A percentile compares a stretch with the other conserved stretches of the same genome.
These are phyloP conservation scores for Aegilops bicornis DNA, from an alignment of 176 grass and related monocot genomes.

Conservation along the genomic window DNA sequence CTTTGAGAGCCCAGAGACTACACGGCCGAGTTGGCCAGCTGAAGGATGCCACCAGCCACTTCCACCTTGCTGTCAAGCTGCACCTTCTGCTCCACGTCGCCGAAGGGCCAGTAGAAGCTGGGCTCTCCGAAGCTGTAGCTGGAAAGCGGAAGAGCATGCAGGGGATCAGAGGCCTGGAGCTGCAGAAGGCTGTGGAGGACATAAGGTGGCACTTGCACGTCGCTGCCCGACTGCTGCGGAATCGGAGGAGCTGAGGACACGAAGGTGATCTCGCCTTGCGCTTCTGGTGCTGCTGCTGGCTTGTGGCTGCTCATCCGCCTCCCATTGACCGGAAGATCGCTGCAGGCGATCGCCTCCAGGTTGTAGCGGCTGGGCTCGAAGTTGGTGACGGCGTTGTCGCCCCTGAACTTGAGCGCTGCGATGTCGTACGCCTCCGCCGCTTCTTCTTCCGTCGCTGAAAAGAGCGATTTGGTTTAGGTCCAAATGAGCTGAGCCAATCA, in stretches of 20 bases:
- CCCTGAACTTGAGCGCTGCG: conserved; percentile 90
- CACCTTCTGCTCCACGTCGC: conserved; percentile 45
- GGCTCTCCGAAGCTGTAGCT: conserved; percentile 29
- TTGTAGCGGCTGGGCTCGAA: conserved; percentile 81
- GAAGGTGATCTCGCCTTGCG: conserved; percentile 12
- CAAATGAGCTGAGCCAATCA: not conserved
- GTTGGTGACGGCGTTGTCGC: conserved; percentile 81
- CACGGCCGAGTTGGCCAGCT: conserved; percentile 33
- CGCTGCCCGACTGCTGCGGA: conserved; percentile 38
- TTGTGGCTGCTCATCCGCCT: conserved; percentile 31
- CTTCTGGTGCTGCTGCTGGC: not conserved
- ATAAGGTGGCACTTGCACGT: conserved; percentile 15
- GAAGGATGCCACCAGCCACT: conserved; percentile 39
- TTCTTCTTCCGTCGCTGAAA: conserved; percentile 80
- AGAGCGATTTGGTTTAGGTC: conserved; percentile 13
- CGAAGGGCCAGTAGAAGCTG: conserved; percentile 36
- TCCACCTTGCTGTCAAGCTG: conserved; percentile 40
- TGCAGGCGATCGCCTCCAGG: conserved; percentile 61
- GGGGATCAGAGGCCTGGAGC: conserved; percentile 25
- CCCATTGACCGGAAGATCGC: conserved; percentile 62
- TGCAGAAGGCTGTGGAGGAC: conserved; percentile 50
- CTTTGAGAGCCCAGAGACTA: not conserved
- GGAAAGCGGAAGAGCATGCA: conserved; percentile 27
- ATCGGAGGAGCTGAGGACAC: not conserved
- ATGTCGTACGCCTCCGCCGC: conserved; percentile 96